phyloP scores from a whole-genome alignment of 2,329 filamentous ascomycete species.

The Sporothrix globosa region DNA sequence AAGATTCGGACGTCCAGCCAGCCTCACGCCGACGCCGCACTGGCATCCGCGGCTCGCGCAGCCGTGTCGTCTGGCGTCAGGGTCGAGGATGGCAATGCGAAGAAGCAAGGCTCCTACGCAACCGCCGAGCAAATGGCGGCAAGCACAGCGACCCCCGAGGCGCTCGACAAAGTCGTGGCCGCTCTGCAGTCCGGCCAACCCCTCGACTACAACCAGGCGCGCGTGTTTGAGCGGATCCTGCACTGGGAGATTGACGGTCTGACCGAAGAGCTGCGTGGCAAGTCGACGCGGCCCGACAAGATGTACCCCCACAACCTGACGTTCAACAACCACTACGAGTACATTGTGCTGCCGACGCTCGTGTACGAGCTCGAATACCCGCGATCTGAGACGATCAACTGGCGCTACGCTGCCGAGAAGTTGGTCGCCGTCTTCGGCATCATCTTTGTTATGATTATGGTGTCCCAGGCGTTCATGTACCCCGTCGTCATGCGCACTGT shows the following conservation, averaged over 20 bases:
- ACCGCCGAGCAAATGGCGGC: conserved; percentile 4
- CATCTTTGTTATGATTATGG: conserved; percentile 76
- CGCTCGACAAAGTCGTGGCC: conserved; percentile 61
- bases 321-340: conserved; percentile 67
- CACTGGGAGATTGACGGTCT: conserved; percentile 68
- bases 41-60: conserved; percentile 40
- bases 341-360: conserved; percentile 73
- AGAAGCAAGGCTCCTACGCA: background rate
- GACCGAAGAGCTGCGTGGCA: conserved; percentile 66
- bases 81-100: background rate
- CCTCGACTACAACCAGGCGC: conserved; percentile 64
- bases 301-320: conserved; percentile 73
- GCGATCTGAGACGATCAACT: conserved; percentile 67
- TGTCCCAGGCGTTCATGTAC: conserved; percentile 77
- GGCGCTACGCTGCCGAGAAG: conserved; percentile 76
- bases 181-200: conserved; percentile 64
- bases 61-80: conserved; percentile 2
- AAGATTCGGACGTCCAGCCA: conserved; percentile 26
- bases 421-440: conserved; percentile 69
- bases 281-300: conserved; percentile 53
- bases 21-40: conserved; percentile 47
- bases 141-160: conserved; percentile 22
- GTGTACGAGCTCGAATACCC: conserved; percentile 82
- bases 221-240: conserved; percentile 66
- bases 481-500: conserved; percentile 71